Conservation (phyloP, 2,329 filamentous ascomycete species). For the Rachicladosporium sp. region DNA sequence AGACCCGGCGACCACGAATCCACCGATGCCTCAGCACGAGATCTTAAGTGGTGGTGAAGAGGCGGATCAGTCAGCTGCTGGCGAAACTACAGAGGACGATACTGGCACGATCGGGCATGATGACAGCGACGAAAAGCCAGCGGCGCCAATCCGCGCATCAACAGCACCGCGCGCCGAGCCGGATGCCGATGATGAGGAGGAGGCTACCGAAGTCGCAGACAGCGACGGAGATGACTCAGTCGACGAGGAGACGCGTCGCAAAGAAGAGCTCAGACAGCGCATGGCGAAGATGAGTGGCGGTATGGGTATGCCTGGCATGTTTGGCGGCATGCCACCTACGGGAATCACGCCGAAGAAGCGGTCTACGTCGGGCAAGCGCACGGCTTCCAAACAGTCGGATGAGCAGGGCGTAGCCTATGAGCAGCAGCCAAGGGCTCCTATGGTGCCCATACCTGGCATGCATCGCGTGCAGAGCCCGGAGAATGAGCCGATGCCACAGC, state of each 20-base stretch:
- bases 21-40: conserved; percentile 35
- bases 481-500: conserved; percentile 27
- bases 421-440: conserved; percentile 33
- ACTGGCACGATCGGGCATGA: conserved; percentile 56
- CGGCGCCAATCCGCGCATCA: conserved; percentile 28
- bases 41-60: conserved; percentile 51
- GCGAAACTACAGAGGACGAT: conserved; percentile 49
- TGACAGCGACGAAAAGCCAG: conserved; percentile 54
- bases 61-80: conserved; percentile 52
- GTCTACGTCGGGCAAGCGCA: conserved; percentile 28
- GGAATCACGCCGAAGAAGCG: conserved; percentile 36
- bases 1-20: conserved; percentile 24
- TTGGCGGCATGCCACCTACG: conserved; percentile 59
- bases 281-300: conserved; percentile 99
- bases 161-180: conserved; percentile 30
- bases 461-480: conserved; percentile 40
- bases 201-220: conserved; percentile 30
- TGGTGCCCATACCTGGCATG: conserved; percentile 51
- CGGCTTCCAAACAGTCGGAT: conserved; percentile 24
- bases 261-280: conserved; percentile 77
- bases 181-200: conserved; percentile 39
- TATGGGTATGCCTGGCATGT: conserved; percentile 94
- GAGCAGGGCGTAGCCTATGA: conserved; percentile 1
- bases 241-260: conserved; percentile 74
- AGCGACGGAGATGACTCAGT: conserved; percentile 69